Evolutionary conservation across 352 stramenopile genomes (phyloP).

Genomic region (Globisporangium nodosum): DNA sequence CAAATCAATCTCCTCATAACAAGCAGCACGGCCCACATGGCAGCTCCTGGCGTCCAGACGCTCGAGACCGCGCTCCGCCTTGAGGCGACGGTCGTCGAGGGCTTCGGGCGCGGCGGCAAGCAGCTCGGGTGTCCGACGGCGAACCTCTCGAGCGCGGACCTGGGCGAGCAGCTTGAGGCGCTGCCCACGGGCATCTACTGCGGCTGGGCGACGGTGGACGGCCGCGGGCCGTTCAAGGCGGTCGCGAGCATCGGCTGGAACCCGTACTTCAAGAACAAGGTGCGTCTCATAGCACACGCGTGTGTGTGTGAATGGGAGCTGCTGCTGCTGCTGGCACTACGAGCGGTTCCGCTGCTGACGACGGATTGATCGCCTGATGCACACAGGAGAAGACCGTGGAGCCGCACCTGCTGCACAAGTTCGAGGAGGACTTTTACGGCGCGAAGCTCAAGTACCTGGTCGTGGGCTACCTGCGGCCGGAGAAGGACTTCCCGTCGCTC

Average conservation of each 20-base stretch:
- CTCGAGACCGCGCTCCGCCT: conserved; percentile 67
- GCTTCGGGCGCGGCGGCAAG: conserved; percentile 93
- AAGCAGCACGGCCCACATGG: no score
- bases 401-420: conserved; percentile 92
- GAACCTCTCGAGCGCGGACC: conserved; percentile 88
- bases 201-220: conserved; percentile 89
- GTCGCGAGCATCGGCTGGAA: conserved; percentile 98
- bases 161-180: conserved; percentile 76
- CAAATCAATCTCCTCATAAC: no score
- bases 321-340: conserved; percentile 6
- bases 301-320: neutral
- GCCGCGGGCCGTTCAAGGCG: conserved; percentile 84
- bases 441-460: conserved; percentile 92
- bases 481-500: conserved; percentile 93
- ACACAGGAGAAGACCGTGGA: conserved; percentile 94
- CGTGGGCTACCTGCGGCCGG: conserved; percentile 89
- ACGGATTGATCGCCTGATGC: neutral
- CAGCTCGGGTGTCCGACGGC: conserved; percentile 95
- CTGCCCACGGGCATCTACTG: conserved; percentile 92
- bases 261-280: conserved; percentile 91
- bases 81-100: conserved; percentile 88
- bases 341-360: neutral
- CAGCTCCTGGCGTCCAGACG: conserved; percentile 23
- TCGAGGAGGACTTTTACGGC: conserved; percentile 94
- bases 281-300: conserved; percentile 15